These are phyloP conservation scores for Dysphania ambrosioides DNA, from an alignment of 148 eudicot genomes.

Conservation along the genomic window DNA sequence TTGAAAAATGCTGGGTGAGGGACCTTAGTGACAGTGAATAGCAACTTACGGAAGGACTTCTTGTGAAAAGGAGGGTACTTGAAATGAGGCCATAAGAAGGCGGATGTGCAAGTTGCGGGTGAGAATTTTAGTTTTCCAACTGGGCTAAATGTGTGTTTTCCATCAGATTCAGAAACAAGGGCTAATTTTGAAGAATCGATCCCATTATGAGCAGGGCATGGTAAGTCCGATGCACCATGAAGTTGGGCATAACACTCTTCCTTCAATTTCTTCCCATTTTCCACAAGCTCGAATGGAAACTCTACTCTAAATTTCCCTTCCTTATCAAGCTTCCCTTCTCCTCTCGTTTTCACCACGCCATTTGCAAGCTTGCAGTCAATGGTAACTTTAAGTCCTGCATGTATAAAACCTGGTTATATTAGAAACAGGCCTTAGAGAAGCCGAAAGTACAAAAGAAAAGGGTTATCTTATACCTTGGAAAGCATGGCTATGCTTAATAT, in stretches of 20 bases:
- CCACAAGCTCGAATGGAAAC: constrained; percentile 25
- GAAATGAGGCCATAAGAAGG: constrained; percentile 38
- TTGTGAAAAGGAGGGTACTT: constrained; percentile 29
- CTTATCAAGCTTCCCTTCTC: constrained; percentile 33
- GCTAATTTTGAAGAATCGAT: constrained; percentile 32
- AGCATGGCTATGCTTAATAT: constrained; percentile 48
- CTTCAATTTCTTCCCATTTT: constrained; percentile 21
- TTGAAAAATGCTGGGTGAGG: constrained; percentile 31
- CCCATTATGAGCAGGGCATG: constrained; percentile 33
- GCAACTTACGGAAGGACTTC: constrained; percentile 18
- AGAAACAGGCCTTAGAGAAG: neutral
- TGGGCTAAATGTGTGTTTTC: constrained; percentile 33
- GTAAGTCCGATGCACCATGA: constrained; percentile 37
- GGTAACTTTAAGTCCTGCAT: constrained; percentile 42
- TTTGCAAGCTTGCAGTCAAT: constrained; percentile 41
- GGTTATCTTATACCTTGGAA: constrained; percentile 34
- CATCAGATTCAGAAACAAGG: constrained; percentile 24
- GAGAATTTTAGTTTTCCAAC: constrained; percentile 34
- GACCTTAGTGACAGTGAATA: constrained; percentile 11
- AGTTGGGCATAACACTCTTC: constrained; percentile 48
- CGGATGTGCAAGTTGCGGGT: constrained; percentile 39
- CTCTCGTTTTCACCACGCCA: constrained; percentile 37
- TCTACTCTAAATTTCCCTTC: constrained; percentile 36
- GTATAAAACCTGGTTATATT: neutral
- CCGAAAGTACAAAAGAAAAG: neutral